Evolutionary conservation across 139 green algal genomes (phyloP), one percentile per base, ranked within the genome.

Genomic region (Tetraselmis chui): DNA sequence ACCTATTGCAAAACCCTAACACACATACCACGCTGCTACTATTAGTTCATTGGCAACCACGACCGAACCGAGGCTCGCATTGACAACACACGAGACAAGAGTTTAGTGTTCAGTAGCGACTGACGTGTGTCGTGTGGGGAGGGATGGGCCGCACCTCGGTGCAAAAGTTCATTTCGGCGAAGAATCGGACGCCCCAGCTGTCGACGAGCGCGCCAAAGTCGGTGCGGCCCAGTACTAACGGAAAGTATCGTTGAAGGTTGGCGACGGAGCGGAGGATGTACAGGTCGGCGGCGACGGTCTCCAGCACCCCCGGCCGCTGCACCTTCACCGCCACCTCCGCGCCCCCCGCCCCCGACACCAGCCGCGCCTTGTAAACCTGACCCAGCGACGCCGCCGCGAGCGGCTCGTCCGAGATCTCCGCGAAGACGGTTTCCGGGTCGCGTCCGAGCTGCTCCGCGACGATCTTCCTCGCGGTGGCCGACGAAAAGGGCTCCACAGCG

Each of bases 311-410:
- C 0, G 94, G 93, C 31, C 94, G 88, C 84, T 92, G 91, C 83
- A 98, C 94, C 88, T 98, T 98, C 31, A 98, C 88, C 27, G 95
- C 95, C 30, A 97, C 93, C 58, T 97, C 92, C 2, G 79, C 82
- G 26, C 92, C 94, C 31, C 87, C 88, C 31, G 86, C 84, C 78
- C 84, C 77, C 0, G 77, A 74, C 25, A 30, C 45, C 86, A 97
- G 84, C 83, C 94, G 24, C 86, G 88, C 81, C 75, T 77, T 18
- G 45, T 84, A 59, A 77, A 92, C 90, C 89, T 97, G 93, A 0
- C 94, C 94, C 79, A 97, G 88, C 23, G 82, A 91, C 28, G 94
- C 94, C 1, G 94, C 93, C 1, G 94, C 94, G 29, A 97, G 85
- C 25, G 93, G 92, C 23, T 81, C n/a, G 1, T 86, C 76, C 25